phyloP scores from a whole-genome alignment of 1,139 yeast species.

The Geotrichum fermentans region DNA sequence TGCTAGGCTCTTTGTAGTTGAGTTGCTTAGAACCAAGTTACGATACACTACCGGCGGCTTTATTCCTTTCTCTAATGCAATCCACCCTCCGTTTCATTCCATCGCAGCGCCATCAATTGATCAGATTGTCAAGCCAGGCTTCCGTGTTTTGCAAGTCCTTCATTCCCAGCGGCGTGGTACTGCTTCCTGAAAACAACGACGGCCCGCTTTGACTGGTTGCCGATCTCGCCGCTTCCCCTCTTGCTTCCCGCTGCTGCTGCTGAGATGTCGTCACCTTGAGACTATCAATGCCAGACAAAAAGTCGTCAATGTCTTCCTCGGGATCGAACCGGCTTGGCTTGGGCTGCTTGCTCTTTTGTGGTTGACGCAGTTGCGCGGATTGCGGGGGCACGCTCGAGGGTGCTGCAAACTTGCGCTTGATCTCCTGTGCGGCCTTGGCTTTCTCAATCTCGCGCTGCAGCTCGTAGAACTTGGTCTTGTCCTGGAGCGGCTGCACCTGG shows the following conservation, averaged over 20 bases:
- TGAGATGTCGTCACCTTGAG: not conserved
- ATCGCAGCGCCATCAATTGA: too few species aligned
- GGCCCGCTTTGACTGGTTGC: not conserved
- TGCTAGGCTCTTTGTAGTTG: too few species aligned
- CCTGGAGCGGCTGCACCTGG: conserved; percentile 7
- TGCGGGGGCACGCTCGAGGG: not conserved
- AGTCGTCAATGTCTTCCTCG: conserved; percentile 17
- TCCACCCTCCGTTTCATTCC: too few species aligned
- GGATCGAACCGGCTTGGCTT: not conserved
- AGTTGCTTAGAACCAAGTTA: too few species aligned
- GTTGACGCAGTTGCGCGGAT: not conserved
- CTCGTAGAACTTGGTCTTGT: conserved; percentile 12
- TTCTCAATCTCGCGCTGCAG: conserved; percentile 19
- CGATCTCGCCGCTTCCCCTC: not conserved
- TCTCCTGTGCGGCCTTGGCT: conserved; percentile 16
- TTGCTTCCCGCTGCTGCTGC: not conserved
- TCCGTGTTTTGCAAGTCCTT: conserved; percentile 4
- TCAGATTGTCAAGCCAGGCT: conserved; percentile 17
- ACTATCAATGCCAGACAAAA: conserved; percentile 9
- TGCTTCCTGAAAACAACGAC: conserved; percentile 9
- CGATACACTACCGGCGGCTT: too few species aligned
- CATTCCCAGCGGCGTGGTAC: conserved; percentile 1
- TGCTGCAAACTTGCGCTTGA: conserved; percentile 11
- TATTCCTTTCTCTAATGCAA: too few species aligned
- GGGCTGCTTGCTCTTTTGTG: not conserved